Evolutionary conservation across 352 stramenopile species (phyloP).

Genomic region (Pythium aristosporum): DNA sequence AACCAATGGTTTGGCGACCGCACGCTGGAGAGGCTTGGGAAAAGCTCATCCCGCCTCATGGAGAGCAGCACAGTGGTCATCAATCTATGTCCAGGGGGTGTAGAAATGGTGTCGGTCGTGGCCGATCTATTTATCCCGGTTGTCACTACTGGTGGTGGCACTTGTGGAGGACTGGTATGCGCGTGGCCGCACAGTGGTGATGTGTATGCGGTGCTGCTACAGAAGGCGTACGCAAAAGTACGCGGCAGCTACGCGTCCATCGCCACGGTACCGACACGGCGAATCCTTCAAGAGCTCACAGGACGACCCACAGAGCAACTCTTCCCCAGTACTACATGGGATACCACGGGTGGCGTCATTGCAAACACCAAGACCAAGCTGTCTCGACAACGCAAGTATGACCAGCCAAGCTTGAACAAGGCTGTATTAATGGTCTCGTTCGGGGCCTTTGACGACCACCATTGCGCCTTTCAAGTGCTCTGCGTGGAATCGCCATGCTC

Average conservation of each 20-base stretch:
- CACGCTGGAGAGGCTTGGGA: background rate
- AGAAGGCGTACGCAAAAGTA: slow-evolving; percentile 65
- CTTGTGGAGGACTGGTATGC: background rate
- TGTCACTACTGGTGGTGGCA: slow-evolving; percentile 26
- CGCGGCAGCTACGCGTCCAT: slow-evolving; percentile 41
- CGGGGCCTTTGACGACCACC: slow-evolving; percentile 19
- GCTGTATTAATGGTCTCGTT: slow-evolving; percentile 28
- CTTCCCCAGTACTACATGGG: background rate
- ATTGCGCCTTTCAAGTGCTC: slow-evolving; percentile 32
- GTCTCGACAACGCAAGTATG: background rate
- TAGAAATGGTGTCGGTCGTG: slow-evolving; percentile 21
- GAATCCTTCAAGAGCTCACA: slow-evolving; percentile 45
- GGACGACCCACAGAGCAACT: slow-evolving; percentile 4
- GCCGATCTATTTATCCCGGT: slow-evolving; percentile 47
- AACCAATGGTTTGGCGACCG: slow-evolving; percentile 18
- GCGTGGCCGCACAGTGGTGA: slow-evolving; percentile 29
- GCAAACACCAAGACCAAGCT: background rate
- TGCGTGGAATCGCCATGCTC: background rate
- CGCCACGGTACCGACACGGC: slow-evolving; percentile 24
- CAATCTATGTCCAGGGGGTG: slow-evolving; percentile 3
- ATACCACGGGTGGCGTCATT: background rate
- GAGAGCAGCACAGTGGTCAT: slow-evolving; percentile 1
- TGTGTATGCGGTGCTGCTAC: slow-evolving; percentile 38
- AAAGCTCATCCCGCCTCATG: background rate
- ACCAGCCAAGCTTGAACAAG: background rate